Evolutionary conservation across 2,329 filamentous ascomycete species (phyloP), one percentile per base, ranked within the genome.

Genomic region (Ophioceras dolichostomum): DNA sequence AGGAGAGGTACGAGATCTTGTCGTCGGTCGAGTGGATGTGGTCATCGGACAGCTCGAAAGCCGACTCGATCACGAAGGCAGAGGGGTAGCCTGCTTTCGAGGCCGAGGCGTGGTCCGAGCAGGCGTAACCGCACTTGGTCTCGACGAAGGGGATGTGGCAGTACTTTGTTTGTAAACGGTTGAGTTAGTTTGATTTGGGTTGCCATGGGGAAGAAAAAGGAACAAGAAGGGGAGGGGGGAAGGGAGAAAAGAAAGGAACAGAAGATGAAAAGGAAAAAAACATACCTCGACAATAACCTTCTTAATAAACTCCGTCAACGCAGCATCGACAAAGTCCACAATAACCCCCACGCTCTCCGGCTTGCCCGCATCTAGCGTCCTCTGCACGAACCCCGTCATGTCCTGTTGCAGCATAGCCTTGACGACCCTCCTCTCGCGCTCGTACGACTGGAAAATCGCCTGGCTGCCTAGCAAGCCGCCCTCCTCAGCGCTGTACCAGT

Each of bases 401-500:
- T 96, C 89, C 61, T 96, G 89, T 64, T 96, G 89, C 38, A 96
- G 73, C 91, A 96, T 96, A 24, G 89, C 89, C 63, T 89, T 93
- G 57, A 96, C 71, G 46, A 89, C 77, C 19, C 79, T 73, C 22
- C 72, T 70, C 17, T 73, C 60, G 55, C 79, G 76, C 59, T 83
- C 79, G 53, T 96, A 96, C 7, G 73, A 64, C 36, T 73, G 70
- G 66, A 95, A 96, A 56, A 96, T 83, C 38, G 83, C 88, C 57
- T 94, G 87, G 50, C 82, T 89, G 41, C 87, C 87, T 4, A 94
- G 71, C 32, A 94, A 67, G 24, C 88, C 87, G 36, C 81, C 86
- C 58, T 94, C 87, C 57, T 94, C 87, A 10, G 85, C 87, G 32
- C 79, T 84, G 64, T 94, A 94, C 86, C 86, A 94, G 61, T 95